Percentiles rank a stretch among this genome's conserved stretches.
Conservation (phyloP, 2,329 filamentous ascomycete species). For the Sporothrix schenckii region DNA sequence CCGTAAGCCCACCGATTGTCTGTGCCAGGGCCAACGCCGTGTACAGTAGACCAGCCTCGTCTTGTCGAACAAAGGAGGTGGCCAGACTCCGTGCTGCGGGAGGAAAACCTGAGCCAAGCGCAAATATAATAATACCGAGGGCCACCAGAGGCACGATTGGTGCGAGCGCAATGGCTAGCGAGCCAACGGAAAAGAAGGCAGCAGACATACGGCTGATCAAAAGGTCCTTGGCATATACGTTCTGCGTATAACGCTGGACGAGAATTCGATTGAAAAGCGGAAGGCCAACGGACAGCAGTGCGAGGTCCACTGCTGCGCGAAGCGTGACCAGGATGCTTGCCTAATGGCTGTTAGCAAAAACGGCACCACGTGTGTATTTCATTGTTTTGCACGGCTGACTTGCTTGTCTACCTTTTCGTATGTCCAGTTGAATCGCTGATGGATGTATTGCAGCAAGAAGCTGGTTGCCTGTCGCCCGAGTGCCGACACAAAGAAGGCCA, state of each 20-base stretch:
- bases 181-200: conserved; percentile 8
- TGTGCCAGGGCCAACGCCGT: conserved; percentile 8
- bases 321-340: conserved; percentile 10
- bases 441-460: conserved; percentile 22
- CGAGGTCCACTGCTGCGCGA: conserved; percentile 4
- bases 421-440: conserved; percentile 20
- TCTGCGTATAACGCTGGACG: background rate
- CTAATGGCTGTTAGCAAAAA: background rate
- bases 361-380: background rate
- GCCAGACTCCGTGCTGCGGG: conserved; percentile 20
- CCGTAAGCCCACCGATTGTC: background rate
- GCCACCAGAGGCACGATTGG: background rate
- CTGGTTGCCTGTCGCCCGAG: conserved; percentile 17
- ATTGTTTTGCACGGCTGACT: background rate
- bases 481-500: conserved; percentile 18
- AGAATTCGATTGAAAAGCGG: background rate
- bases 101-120: conserved; percentile 11
- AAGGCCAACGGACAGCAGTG: background rate
- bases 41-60: conserved; percentile 15
- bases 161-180: background rate
- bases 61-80: background rate
- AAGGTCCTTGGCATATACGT: background rate
- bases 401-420: conserved; percentile 3
- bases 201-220: conserved; percentile 1
- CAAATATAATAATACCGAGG: conserved; percentile 14